A percentile compares a stretch with the other conserved stretches of the same genome.
Evolutionary conservation across 805 yeast species (phyloP).

Genomic region (Priceomyces castillae): DNA sequence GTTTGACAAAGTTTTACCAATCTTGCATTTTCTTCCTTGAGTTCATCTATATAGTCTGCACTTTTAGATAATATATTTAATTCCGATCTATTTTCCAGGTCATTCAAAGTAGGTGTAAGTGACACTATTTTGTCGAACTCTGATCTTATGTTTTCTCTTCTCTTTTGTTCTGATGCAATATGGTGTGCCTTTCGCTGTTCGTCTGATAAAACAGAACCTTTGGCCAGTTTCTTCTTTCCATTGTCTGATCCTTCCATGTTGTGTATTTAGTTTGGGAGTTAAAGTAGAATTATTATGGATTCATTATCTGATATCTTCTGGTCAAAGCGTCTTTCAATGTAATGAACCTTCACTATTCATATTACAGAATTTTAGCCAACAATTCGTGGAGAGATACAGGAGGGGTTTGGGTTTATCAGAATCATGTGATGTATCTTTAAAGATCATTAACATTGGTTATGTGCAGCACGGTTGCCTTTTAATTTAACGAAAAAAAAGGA

Average conservation of each 20-base stretch:
- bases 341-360: too few relatives aligned
- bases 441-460: too few relatives aligned
- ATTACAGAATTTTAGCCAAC: too few relatives aligned
- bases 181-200: conserved; percentile 62
- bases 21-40: conserved; percentile 48
- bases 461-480: too few relatives aligned
- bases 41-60: conserved; percentile 50
- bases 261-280: not conserved
- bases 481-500: conserved; percentile 3
- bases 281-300: too few relatives aligned
- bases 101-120: conserved; percentile 68
- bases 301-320: too few relatives aligned
- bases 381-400: too few relatives aligned
- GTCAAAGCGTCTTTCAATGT: too few relatives aligned
- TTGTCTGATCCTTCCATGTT: conserved; percentile 2
- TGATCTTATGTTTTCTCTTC: conserved; percentile 80
- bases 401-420: too few relatives aligned
- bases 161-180: conserved; percentile 80
- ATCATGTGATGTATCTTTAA: too few relatives aligned
- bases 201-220: conserved; percentile 30
- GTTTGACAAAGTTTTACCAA: conserved; percentile 42
- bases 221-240: conserved; percentile 18
- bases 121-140: conserved; percentile 76
- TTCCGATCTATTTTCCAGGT: conserved; percentile 78
- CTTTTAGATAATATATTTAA: conserved; percentile 67